phyloP scores from a whole-genome alignment of 768 basidiomycete genomes.

The Leccinum uliginosum region DNA sequence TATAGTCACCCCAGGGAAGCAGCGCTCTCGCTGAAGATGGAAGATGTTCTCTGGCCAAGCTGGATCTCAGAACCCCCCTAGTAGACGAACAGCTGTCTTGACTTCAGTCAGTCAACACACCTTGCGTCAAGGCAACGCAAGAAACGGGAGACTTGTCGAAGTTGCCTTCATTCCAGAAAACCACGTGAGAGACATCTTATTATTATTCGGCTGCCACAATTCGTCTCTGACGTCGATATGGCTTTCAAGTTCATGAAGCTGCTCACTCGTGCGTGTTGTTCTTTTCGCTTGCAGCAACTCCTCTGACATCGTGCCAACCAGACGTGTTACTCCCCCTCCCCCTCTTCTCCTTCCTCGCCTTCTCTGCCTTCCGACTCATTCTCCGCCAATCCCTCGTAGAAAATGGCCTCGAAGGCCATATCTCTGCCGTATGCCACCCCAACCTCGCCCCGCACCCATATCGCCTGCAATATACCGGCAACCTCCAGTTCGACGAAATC shows the following conservation, averaged over 20 bases:
- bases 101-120: too few relatives aligned
- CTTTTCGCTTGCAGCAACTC: too few relatives aligned
- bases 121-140: too few relatives aligned
- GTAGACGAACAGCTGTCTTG: too few relatives aligned
- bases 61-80: too few relatives aligned
- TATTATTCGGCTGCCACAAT: background rate
- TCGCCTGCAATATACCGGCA: slow-evolving; percentile 39
- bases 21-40: too few relatives aligned
- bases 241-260: background rate
- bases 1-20: too few relatives aligned
- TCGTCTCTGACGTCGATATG: background rate
- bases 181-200: too few relatives aligned
- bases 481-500: slow-evolving; percentile 31
- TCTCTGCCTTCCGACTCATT: slow-evolving; percentile 9
- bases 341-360: slow-evolving; percentile 16
- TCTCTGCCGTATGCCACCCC: slow-evolving; percentile 33
- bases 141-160: too few relatives aligned
- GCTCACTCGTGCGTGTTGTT: background rate
- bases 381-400: slow-evolving; percentile 11
- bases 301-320: slow-evolving; percentile 1
- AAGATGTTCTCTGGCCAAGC: too few relatives aligned
- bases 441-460: slow-evolving; percentile 23
- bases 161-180: too few relatives aligned
- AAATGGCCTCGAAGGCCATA: slow-evolving; percentile 6
- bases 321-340: slow-evolving; percentile 14